A percentile compares a stretch with the other conserved stretches of the same genome.
Conservation (phyloP, 371 early-diverging fungal genomes). For the Apophysomyces elegans region DNA sequence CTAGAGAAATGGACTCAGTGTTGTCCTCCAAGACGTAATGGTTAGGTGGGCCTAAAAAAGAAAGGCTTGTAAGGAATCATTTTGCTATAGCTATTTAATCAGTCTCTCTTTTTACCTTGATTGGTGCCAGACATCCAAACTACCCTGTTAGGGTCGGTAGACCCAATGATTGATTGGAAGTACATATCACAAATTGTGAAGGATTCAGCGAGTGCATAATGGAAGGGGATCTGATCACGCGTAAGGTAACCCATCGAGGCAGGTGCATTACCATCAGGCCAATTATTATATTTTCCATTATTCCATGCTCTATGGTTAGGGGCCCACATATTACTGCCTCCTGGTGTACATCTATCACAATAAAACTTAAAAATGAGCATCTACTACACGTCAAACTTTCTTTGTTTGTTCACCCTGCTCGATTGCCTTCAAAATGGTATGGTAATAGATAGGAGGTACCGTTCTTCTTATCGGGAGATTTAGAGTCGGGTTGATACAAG, state of each 20-base stretch:
- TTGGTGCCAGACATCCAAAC: constrained; percentile 36
- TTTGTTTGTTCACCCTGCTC: constrained; percentile 19
- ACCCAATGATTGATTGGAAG: constrained; percentile 30
- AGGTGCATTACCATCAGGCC: constrained; percentile 32
- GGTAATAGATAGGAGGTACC: constrained; percentile 31
- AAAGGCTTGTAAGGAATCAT: no score
- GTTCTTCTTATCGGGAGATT: constrained; percentile 26
- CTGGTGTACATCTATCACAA: constrained; percentile 12
- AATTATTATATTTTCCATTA: constrained; percentile 30
- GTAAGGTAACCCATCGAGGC: constrained; percentile 34
- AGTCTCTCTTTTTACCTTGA: constrained; percentile 12
- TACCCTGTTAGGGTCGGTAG: constrained; percentile 35
- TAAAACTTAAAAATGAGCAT: constrained; percentile 8
- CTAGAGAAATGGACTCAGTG: constrained; percentile 19
- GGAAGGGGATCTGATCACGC: constrained; percentile 31
- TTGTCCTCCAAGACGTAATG: constrained; percentile 29
- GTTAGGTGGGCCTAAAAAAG: constrained; percentile 11
- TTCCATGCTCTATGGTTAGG: constrained; percentile 28
- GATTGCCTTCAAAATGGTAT: constrained; percentile 26
- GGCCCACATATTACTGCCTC: constrained; percentile 17
- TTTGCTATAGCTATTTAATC: not conserved
- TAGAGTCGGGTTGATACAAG: constrained; percentile 27
- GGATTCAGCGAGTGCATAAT: constrained; percentile 29
- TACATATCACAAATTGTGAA: constrained; percentile 38
- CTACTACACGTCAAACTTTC: no score